Evolutionary conservation across 257 asterid species (phyloP), one percentile per base, ranked within the genome.

Genomic region (Plantago elongata): DNA sequence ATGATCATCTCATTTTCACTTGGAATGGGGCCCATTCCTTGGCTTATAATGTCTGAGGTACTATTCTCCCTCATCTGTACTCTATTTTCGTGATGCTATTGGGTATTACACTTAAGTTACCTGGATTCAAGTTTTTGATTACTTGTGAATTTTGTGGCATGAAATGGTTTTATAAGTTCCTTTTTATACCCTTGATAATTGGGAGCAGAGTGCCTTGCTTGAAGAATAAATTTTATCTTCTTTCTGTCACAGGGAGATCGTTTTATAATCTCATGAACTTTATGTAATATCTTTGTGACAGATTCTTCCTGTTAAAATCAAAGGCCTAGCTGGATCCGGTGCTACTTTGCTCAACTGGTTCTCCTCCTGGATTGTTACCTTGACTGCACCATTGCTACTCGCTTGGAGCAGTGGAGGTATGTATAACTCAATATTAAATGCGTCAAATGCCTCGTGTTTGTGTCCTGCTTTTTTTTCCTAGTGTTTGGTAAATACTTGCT

Each of bases 21-120:
- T n/a, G 97, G 97, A 59, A 77, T 89, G 95, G 95, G 80, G 45
- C 86, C 88, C 49, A 85, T 85, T 45, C 90, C 88, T 14, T 83
- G 88, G 90, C 78, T 75, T 58, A 84, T 78, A 69, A 78, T 83
- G 87, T 81, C 92, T 0, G 97, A 89, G 89, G 97, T 86, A 75
- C 65, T 66, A 11, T 45, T 42, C 43, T 51, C 18, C 60, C 56
- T 62, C 14, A 9, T 9, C 12, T 44, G 46, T 57, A 30, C 54
- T 27, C 50, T 73, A 27, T 72, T 29, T 45, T 2, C 60, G 7
- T 50, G 14, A 3, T 30, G 9, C 12, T 52, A 9, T 52, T 22
- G 27, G 9, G 5, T 52, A 9, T 52, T 22, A 2, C 27, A 2
- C 27, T 22, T 22, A 22, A 1, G 27, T 22, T 22, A 22, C 27